Percentiles rank a stretch among this genome's conserved stretches.
These are phyloP conservation scores for Abrus pulchellus DNA, from an alignment of 306 rosid genomes.

Conservation along the genomic window DNA sequence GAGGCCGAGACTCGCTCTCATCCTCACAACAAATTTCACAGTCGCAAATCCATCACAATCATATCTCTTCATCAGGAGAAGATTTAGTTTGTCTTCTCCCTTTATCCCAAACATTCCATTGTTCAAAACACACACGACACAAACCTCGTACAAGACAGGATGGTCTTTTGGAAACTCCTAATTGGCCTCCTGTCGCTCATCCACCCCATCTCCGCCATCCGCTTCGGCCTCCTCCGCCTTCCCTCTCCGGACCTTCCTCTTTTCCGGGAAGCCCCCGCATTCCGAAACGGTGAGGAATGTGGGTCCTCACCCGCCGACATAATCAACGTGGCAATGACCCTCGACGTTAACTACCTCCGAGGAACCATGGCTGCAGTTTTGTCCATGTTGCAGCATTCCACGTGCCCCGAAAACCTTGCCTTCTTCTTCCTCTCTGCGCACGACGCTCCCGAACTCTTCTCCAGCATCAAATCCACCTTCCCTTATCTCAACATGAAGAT, in stretches of 20 bases:
- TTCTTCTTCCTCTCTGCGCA: conserved; percentile 65
- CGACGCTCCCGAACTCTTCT: conserved; percentile 47
- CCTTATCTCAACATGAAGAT: conserved; percentile 67
- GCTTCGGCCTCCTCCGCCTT: conserved; percentile 49
- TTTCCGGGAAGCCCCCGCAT: conserved; percentile 77
- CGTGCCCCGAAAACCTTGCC: conserved; percentile 70
- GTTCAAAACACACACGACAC: neutral
- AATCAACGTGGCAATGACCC: conserved; percentile 76
- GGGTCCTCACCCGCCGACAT: conserved; percentile 34
- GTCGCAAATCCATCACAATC: neutral
- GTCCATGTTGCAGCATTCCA: conserved; percentile 68
- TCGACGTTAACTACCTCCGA: conserved; percentile 72
- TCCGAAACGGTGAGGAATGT: conserved; percentile 64
- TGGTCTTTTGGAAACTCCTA: conserved; percentile 68
- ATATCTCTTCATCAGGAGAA: neutral
- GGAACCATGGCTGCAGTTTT: conserved; percentile 77
- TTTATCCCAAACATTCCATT: no score
- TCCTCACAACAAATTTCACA: conserved; percentile 39
- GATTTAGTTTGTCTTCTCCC: no score
- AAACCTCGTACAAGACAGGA: conserved; percentile 51
- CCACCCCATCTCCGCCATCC: conserved; percentile 46
- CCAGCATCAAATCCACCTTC: conserved; percentile 64
- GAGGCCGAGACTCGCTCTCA: conserved; percentile 30
- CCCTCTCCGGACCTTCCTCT: conserved; percentile 44
- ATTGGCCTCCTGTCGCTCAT: conserved; percentile 77